A percentile compares a stretch with the other conserved stretches of the same genome.
These are phyloP conservation scores for Singerocomus inundabilis DNA, from an alignment of 1,284 basidiomycete species.

Conservation along the genomic window DNA sequence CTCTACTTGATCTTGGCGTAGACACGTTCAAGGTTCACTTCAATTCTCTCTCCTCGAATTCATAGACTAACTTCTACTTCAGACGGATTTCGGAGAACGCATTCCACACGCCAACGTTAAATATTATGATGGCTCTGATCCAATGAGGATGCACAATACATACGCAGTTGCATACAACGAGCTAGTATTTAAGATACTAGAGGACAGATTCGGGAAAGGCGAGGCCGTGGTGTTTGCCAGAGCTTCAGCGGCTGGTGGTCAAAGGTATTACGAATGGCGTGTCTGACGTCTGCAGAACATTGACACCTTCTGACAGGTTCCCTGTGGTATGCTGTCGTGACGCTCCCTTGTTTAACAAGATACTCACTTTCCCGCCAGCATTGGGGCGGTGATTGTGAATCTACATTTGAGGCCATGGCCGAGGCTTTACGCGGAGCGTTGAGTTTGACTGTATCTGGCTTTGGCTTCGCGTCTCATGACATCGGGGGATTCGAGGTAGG, in stretches of 20 bases:
- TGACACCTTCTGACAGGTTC: slow-evolving; percentile 13
- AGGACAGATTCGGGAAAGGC: slow-evolving; percentile 57
- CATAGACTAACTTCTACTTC: background rate
- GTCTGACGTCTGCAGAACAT: slow-evolving; percentile 3
- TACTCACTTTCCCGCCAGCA: slow-evolving; percentile 42
- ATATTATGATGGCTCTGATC: slow-evolving; percentile 70
- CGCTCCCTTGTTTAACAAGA: background rate
- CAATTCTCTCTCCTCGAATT: background rate
- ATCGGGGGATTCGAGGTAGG: slow-evolving; percentile 70
- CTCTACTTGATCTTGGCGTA: slow-evolving; percentile 66
- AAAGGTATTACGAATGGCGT: slow-evolving; percentile 43
- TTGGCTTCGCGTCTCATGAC: slow-evolving; percentile 71
- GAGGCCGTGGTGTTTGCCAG: slow-evolving; percentile 72
- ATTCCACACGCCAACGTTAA: slow-evolving; percentile 62
- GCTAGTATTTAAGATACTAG: slow-evolving; percentile 61
- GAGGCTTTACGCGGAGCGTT: slow-evolving; percentile 69
- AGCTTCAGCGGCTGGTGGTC: slow-evolving; percentile 64
- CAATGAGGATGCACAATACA: slow-evolving; percentile 63
- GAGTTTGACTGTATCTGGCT: slow-evolving; percentile 66
- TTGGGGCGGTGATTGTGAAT: slow-evolving; percentile 80
- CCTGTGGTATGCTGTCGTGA: slow-evolving; percentile 13
- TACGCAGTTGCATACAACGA: slow-evolving; percentile 71
- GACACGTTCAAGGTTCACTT: slow-evolving; percentile 63
- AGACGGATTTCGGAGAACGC: slow-evolving; percentile 71
- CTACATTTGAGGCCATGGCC: slow-evolving; percentile 76